phyloP scores from a whole-genome alignment of 2,329 filamentous ascomycete species.

The Acephala macrosclerotiorum region DNA sequence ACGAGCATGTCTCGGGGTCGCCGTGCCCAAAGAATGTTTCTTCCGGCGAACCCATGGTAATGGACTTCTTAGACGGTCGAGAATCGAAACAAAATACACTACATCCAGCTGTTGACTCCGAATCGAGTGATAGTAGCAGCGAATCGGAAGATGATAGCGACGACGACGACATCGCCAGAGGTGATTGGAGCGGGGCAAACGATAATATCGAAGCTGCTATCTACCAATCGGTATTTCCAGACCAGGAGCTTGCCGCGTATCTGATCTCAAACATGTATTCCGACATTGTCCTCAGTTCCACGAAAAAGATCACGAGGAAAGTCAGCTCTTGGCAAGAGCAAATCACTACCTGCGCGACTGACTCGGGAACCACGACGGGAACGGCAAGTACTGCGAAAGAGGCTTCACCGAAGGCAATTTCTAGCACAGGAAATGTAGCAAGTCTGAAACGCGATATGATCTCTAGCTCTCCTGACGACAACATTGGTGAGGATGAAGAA shows the following conservation, averaged over 20 bases:
- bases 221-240: slow-evolving; percentile 22
- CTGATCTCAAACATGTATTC: slow-evolving; percentile 22
- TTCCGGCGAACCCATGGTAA: background rate
- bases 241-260: slow-evolving; percentile 20
- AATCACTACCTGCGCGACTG: slow-evolving; percentile 13
- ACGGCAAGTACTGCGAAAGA: slow-evolving; percentile 18
- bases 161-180: slow-evolving; percentile 4
- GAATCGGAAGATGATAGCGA: slow-evolving; percentile 20
- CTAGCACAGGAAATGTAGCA: slow-evolving; percentile 1
- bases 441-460: slow-evolving; percentile 13
- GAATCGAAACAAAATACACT: slow-evolving; percentile 10
- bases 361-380: slow-evolving; percentile 5
- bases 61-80: background rate
- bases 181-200: slow-evolving; percentile 21
- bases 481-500: slow-evolving; percentile 19
- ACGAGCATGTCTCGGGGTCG: no score
- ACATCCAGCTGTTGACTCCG: slow-evolving; percentile 12
- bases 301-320: slow-evolving; percentile 10
- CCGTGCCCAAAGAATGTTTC: no score
- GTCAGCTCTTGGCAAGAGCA: slow-evolving; percentile 20
- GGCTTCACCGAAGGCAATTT: background rate
- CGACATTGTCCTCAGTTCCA: slow-evolving; percentile 1
- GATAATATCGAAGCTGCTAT: slow-evolving; percentile 21
- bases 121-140: slow-evolving; percentile 19
- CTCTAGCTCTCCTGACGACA: slow-evolving; percentile 11